A percentile compares a stretch with the other conserved stretches of the same genome.
These are phyloP conservation scores for Lipomyces spencermartinsiae DNA, from an alignment of 805 yeast genomes.

Conservation along the genomic window DNA sequence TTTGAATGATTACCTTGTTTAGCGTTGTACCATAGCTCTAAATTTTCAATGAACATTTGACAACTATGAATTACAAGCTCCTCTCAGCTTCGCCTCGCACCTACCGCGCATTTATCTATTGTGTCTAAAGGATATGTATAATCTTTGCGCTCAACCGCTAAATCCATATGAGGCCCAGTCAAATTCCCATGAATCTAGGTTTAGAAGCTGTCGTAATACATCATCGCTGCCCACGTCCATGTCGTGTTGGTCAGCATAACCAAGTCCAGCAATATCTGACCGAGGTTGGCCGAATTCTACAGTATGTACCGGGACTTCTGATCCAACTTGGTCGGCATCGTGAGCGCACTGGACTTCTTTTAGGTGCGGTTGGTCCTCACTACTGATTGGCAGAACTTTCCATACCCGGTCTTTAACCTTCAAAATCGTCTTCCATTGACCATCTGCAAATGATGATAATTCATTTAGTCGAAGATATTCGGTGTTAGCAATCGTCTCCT, in stretches of 20 bases:
- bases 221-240: background rate
- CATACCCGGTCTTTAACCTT: constrained; percentile 20
- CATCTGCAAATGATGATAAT: constrained; percentile 7
- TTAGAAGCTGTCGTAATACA: background rate
- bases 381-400: background rate
- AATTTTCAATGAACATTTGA: background rate
- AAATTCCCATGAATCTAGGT: constrained; percentile 4
- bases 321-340: too few species aligned
- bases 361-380: too few species aligned
- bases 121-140: too few species aligned
- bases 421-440: constrained; percentile 26
- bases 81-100: background rate
- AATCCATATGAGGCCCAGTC: constrained; percentile 8
- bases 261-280: background rate
- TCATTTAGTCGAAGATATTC: constrained; percentile 11
- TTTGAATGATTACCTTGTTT: background rate
- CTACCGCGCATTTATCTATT: too few species aligned
- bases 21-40: background rate
- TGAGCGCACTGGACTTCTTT: too few species aligned
- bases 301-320: too few species aligned
- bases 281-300: background rate
- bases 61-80: background rate
- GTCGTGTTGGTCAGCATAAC: background rate
- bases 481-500: constrained; percentile 14
- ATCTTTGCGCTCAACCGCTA: background rate